Evolutionary conservation across 331 rosid genomes (phyloP), one percentile per base, ranked within the genome.

Genomic region (Dryas integrifolia): DNA sequence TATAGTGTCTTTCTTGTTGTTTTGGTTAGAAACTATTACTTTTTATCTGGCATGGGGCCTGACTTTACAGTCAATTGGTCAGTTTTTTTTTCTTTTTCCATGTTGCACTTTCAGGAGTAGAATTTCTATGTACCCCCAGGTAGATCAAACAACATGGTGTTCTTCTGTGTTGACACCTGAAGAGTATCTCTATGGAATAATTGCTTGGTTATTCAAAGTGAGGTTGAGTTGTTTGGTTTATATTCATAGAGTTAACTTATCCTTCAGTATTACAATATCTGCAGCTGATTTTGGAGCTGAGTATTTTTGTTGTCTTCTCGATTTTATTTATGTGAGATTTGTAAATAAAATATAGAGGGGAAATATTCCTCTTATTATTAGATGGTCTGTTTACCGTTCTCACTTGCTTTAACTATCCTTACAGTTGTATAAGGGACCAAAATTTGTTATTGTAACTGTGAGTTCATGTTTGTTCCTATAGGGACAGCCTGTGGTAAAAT

Each of bases 81-180:
- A 45, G 39, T 12, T 40, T 13, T 46, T 46, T 30, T 47, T 59
- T 21, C 61, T 9, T 59, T 61, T 68, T 55, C 44, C 2, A 16
- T 12, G 5, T 40, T 64, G 44, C 55, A 13, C 55, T 9, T 24
- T 55, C 38, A 14, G 6, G 7, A 6, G 55, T 24, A 74, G 73
- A 30, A 53, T 8, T 6, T 48, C 8, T 43, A n/a, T 24, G 43
- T 46, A n/a, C 7, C 6, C 66, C 48, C 12, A 21, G 14, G 15
- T 2, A 21, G 55, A 16, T 41, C 5, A 21, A 69, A 3, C 4
- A 8, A 45, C 63, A 38, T 30, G n/a, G 21, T 53, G 38, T 15
- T 69, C 30, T 50, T 49, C 24, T 9, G 50, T 60, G 45, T 48
- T 72, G 69, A 49, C 13, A 69, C 61, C 45, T 41, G 14, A 51